Conservation (phyloP, 768 basidiomycete genomes). For the Candolleomyces efflorescens region DNA sequence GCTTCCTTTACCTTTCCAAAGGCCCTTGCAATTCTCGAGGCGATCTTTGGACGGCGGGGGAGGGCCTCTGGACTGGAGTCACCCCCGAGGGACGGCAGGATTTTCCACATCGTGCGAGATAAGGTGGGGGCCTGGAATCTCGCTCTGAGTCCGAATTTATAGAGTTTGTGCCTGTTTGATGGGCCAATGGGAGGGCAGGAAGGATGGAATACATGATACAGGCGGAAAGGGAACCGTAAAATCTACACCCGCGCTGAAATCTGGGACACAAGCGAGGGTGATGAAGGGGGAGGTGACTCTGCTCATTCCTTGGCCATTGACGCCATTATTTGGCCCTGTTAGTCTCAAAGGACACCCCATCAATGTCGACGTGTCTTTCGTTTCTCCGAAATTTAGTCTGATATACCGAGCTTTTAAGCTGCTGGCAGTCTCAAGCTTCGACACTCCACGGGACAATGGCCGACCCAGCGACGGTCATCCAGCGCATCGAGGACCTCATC, state of each 20-base stretch:
- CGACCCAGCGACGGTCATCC: conserved; percentile 42
- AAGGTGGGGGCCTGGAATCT: not conserved
- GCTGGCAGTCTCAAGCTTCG: conserved; percentile 2
- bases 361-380: not conserved
- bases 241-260: not conserved
- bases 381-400: not conserved
- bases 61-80: not conserved
- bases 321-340: conserved; percentile 7
- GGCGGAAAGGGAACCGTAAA: not conserved
- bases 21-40: not conserved
- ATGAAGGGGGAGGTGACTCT: not conserved
- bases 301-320: not conserved
- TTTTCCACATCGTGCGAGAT: conserved; percentile 1
- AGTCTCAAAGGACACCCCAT: not conserved
- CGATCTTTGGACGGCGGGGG: not conserved
- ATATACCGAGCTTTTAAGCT: not conserved
- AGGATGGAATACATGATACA: not conserved
- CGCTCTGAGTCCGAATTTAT: not conserved
- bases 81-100: not conserved
- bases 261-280: not conserved
- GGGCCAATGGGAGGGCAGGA: not conserved
- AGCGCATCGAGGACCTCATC: conserved; percentile 55
- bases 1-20: not conserved
- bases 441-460: not conserved
- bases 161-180: conserved; percentile 4